Conservation (phyloP, 768 basidiomycete genomes). For the Amanita jacksonii region DNA sequence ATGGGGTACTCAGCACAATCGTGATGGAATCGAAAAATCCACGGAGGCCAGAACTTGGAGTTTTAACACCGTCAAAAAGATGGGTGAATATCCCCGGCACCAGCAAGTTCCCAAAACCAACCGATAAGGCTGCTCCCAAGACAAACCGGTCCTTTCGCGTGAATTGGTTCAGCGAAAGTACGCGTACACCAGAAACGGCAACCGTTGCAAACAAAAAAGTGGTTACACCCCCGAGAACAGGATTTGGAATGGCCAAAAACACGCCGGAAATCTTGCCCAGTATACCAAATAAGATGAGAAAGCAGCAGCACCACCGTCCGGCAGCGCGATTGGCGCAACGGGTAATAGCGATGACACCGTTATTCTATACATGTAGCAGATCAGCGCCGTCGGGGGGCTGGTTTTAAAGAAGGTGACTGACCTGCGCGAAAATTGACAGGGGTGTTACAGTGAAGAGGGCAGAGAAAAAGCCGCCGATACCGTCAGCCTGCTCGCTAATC, state of each 20-base stretch:
- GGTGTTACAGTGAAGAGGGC: conserved; percentile 78
- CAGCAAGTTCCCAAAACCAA: conserved; percentile 66
- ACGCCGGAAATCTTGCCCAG: conserved; percentile 78
- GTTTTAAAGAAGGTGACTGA: conserved; percentile 7
- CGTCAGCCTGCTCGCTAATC: conserved; percentile 44
- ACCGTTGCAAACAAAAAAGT: conserved; percentile 82
- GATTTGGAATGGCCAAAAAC: conserved; percentile 71
- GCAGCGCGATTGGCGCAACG: conserved; percentile 76
- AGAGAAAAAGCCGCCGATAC: conserved; percentile 72
- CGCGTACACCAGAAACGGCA: conserved; percentile 58
- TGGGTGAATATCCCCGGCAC: conserved; percentile 56
- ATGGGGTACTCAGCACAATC: conserved; percentile 74
- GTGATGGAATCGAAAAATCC: conserved; percentile 73
- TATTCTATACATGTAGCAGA: conserved; percentile 42
- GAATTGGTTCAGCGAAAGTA: conserved; percentile 51
- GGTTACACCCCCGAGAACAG: conserved; percentile 79
- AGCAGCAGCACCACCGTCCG: conserved; percentile 69
- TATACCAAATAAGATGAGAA: conserved; percentile 73
- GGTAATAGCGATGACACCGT: conserved; percentile 76
- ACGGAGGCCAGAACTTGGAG: conserved; percentile 43
- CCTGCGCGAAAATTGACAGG: conserved; percentile 69
- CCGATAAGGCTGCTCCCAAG: conserved; percentile 56
- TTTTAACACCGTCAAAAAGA: conserved; percentile 54
- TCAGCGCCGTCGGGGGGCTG: too few relatives aligned
- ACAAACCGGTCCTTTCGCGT: conserved; percentile 61